Evolutionary conservation across 2,329 filamentous ascomycete species (phyloP).

Genomic region (Colletotrichum sp.): DNA sequence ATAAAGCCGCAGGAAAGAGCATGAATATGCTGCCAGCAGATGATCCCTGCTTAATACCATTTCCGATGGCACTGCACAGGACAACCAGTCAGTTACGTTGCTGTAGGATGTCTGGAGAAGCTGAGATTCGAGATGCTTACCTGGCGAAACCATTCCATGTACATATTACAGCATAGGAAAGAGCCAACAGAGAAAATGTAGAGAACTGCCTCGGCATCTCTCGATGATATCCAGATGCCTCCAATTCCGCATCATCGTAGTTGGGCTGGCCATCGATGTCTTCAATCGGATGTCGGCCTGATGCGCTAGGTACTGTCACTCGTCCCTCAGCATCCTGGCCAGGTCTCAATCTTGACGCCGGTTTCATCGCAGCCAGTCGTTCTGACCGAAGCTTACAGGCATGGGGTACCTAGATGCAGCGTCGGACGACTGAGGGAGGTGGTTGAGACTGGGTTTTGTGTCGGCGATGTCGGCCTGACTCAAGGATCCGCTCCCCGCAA

Average conservation of each 20-base stretch:
- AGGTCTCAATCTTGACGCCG: background rate
- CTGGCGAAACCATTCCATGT: constrained; percentile 35
- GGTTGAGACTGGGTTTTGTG: background rate
- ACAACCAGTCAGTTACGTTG: background rate
- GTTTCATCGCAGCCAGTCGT: background rate
- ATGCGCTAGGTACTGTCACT: background rate
- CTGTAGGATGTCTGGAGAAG: background rate
- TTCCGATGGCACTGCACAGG: constrained; percentile 24
- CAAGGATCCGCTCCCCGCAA: background rate
- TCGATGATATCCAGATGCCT: constrained; percentile 32
- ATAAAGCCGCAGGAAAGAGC: constrained; percentile 30
- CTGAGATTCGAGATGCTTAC: background rate
- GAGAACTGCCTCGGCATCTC: constrained; percentile 36
- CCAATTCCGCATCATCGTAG: constrained; percentile 32
- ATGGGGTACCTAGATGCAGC: background rate
- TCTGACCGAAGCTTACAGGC: background rate
- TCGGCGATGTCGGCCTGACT: background rate
- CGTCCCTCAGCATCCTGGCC: background rate
- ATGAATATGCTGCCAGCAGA: constrained; percentile 27
- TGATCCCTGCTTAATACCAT: constrained; percentile 29
- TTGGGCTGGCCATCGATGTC: background rate
- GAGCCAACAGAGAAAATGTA: constrained; percentile 26
- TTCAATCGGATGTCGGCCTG: background rate
- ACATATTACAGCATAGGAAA: constrained; percentile 34
- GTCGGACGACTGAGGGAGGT: background rate